Conservation (phyloP, 768 basidiomycete genomes). For the Pluteus cervinus region DNA sequence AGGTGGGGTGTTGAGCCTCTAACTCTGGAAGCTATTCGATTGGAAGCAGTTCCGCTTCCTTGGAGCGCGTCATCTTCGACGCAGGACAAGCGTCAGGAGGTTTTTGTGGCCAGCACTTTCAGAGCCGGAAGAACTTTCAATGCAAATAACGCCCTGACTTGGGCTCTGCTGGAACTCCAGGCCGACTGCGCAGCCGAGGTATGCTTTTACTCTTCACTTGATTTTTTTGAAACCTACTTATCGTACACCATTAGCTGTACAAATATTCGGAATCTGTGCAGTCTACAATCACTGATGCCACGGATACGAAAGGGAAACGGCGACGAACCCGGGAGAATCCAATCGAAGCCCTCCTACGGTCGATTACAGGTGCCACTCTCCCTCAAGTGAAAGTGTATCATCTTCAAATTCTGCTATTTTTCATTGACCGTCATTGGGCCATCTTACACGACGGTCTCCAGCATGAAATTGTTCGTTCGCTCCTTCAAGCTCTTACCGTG, state of each 20-base stretch:
- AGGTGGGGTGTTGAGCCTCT: conserved; percentile 63
- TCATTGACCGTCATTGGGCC: conserved; percentile 75
- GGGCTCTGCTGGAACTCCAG: conserved; percentile 75
- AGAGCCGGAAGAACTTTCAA: conserved; percentile 72
- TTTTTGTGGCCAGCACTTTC: conserved; percentile 65
- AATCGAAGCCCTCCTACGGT: conserved; percentile 45
- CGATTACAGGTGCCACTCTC: conserved; percentile 31
- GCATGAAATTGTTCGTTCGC: conserved; percentile 43
- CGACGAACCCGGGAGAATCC: conserved; percentile 48
- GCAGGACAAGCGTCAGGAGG: conserved; percentile 15
- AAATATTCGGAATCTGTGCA: conserved; percentile 53
- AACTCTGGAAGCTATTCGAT: conserved; percentile 56
- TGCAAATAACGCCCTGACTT: conserved; percentile 60
- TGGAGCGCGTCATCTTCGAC: conserved; percentile 8
- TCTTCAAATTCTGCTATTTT: conserved; percentile 78
- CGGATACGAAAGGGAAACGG: conserved; percentile 40
- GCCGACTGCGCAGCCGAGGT: conserved; percentile 75
- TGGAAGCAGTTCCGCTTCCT: conserved; percentile 35
- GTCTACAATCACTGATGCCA: conserved; percentile 14
- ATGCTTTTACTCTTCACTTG: conserved; percentile 11
- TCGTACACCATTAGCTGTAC: conserved; percentile 43
- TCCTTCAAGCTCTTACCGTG: conserved; percentile 56
- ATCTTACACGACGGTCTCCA: conserved; percentile 55
- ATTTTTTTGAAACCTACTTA: conserved; percentile 2
- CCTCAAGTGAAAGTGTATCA: conserved; percentile 36